phyloP scores from a whole-genome alignment of 2,329 filamentous ascomycete genomes.

The Didymosphaeria variabile region DNA sequence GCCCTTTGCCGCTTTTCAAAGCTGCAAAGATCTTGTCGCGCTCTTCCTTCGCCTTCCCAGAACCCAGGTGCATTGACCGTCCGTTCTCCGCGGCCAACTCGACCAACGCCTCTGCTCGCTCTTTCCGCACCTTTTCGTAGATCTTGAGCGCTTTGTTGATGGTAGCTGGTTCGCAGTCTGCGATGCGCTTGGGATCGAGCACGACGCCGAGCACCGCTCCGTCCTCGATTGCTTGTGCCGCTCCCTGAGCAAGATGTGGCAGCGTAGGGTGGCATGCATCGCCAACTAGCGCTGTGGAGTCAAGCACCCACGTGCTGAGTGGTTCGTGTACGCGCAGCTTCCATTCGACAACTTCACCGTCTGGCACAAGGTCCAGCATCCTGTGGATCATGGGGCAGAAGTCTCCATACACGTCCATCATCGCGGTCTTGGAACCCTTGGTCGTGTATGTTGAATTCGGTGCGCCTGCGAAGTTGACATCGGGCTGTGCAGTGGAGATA shows the following conservation, averaged over 20 bases:
- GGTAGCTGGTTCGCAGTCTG: slow-evolving; percentile 51
- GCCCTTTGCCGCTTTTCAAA: slow-evolving; percentile 53
- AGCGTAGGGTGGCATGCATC: slow-evolving; percentile 71
- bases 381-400: slow-evolving; percentile 69
- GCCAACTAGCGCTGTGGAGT: slow-evolving; percentile 63
- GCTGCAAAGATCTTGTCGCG: slow-evolving; percentile 64
- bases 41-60: slow-evolving; percentile 67
- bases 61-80: slow-evolving; percentile 64
- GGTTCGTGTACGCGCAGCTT: slow-evolving; percentile 70
- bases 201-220: slow-evolving; percentile 65
- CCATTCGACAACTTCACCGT: slow-evolving; percentile 74
- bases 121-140: slow-evolving; percentile 66
- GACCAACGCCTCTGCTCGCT: slow-evolving; percentile 65
- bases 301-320: slow-evolving; percentile 68
- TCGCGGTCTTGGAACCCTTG: slow-evolving; percentile 66
- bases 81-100: slow-evolving; percentile 65
- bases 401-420: slow-evolving; percentile 67
- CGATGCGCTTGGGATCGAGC: slow-evolving; percentile 59
- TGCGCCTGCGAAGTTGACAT: slow-evolving; percentile 66
- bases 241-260: slow-evolving; percentile 71
- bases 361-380: slow-evolving; percentile 68
- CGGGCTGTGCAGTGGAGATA: slow-evolving; percentile 69
- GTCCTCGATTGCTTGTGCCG: slow-evolving; percentile 72
- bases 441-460: slow-evolving; percentile 70
- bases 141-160: slow-evolving; percentile 64